Percentiles rank a stretch among this genome's conserved stretches.
Evolutionary conservation across 2,329 filamentous ascomycete genomes (phyloP).

Genomic region (Xylaria multiplex): DNA sequence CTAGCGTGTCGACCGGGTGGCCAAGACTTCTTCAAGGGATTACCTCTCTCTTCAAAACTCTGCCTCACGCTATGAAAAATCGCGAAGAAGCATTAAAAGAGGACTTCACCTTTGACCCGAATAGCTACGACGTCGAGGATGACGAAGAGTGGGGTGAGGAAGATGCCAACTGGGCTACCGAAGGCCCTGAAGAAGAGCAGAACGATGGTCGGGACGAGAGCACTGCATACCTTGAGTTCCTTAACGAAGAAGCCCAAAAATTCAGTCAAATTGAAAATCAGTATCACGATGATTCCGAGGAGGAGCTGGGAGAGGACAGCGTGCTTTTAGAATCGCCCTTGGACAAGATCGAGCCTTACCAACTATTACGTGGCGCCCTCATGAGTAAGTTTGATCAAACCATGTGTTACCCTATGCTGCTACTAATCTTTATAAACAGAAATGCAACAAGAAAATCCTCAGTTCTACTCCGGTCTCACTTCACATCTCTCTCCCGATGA

Average conservation of each 20-base stretch:
- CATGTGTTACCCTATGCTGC: not conserved
- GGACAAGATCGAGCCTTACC: slow-evolving; percentile 94
- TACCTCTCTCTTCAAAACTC: slow-evolving; percentile 88
- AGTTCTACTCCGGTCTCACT: slow-evolving; percentile 84
- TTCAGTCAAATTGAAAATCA: slow-evolving; percentile 71
- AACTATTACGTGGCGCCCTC: slow-evolving; percentile 83
- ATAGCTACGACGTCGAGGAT: slow-evolving; percentile 69
- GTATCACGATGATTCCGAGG: slow-evolving; percentile 74
- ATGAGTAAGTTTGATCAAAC: slow-evolving; percentile 72
- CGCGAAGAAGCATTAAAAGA: slow-evolving; percentile 93
- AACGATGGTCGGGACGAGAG: slow-evolving; percentile 86
- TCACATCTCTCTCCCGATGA: slow-evolving; percentile 53
- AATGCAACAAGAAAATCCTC: slow-evolving; percentile 89
- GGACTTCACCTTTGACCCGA: slow-evolving; percentile 77
- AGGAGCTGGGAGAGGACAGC: slow-evolving; percentile 92
- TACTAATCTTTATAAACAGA: slow-evolving; percentile 59
- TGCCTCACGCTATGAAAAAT: slow-evolving; percentile 88
- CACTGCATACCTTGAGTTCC: slow-evolving; percentile 92
- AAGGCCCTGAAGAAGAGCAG: slow-evolving; percentile 73
- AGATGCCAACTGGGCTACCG: slow-evolving; percentile 81
- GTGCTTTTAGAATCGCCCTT: slow-evolving; percentile 91
- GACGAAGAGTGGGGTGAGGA: slow-evolving; percentile 88
- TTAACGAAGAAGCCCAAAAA: slow-evolving; percentile 93
- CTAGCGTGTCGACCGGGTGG: slow-evolving; percentile 96
- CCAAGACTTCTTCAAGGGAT: slow-evolving; percentile 88